phyloP scores from a whole-genome alignment of 2,329 filamentous ascomycete genomes.

The Neofusicoccum cordaticola region DNA sequence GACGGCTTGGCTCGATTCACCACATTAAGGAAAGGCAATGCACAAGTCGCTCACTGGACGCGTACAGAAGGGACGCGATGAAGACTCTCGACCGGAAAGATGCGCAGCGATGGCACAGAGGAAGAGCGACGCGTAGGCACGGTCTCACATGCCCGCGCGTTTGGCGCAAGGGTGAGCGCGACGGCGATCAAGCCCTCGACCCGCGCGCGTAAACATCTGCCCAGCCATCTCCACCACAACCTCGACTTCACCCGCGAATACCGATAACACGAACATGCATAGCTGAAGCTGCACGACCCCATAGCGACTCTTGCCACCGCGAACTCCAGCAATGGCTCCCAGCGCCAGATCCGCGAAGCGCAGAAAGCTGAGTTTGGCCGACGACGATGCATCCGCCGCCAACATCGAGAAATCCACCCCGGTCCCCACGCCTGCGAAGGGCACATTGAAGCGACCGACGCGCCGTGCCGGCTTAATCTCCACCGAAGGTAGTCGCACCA shows the following conservation, averaged over 20 bases:
- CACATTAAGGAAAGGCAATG: background rate
- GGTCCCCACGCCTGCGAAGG: background rate
- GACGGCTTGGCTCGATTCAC: background rate
- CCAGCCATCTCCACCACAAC: background rate
- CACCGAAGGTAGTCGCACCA: background rate
- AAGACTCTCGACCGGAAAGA: background rate
- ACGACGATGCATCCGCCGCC: background rate
- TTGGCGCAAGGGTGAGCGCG: slow-evolving; percentile 2
- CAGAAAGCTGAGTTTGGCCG: slow-evolving; percentile 3
- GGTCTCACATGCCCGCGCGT: background rate
- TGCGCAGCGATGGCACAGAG: background rate
- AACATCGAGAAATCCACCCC: background rate
- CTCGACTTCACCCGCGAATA: no score
- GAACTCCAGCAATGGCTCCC: background rate
- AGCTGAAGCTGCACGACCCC: background rate
- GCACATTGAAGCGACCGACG: slow-evolving; percentile 13
- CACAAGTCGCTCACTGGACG: background rate
- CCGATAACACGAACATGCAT: background rate
- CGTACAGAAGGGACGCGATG: no score
- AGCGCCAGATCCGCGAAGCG: slow-evolving; percentile 8
- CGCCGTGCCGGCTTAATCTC: background rate
- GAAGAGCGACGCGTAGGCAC: background rate
- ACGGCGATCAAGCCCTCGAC: background rate
- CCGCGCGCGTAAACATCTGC: background rate
- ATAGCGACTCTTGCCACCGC: no score